Evolutionary conservation across 164 flowering plant species (phyloP), one percentile per base, ranked within the genome.

Genomic region (Hamamelis virginiana): DNA sequence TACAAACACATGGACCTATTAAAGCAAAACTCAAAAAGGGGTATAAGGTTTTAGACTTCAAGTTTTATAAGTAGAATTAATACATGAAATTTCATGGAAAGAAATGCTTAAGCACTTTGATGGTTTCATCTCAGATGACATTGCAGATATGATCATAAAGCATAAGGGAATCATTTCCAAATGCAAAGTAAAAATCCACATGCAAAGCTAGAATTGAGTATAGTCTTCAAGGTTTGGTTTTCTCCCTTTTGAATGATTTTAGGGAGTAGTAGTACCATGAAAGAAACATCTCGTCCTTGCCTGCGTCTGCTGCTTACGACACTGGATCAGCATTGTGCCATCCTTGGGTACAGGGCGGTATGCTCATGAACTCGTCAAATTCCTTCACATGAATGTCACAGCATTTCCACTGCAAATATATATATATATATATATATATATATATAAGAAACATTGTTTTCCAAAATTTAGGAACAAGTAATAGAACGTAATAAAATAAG

Each of bases 301-400:
- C 44, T 18, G 45, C 33, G 28, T 43, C 69, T 46, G 13, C 51
- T 51, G 58, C 43, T 78, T 66, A 90, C 2, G 83, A 72, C 19
- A 46, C 70, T 57, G 91, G 83, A 76, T 91, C 85, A 5, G 97
- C 88, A 80, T 78, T 85, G 78, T 95, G 98, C 99, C 99, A 95
- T 64, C 99, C 99, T 75, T 82, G 85, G 14, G 91, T 33, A 80
- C 99, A 95, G 1, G 99, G 98, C 21, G 97, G 90, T 73, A 95
- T 91, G 61, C 65, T 65, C 90, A 93, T 83, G 86, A 95, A 95
- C 79, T 95, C 99, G 3, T 95, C 97, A 44, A 95, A 95, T 75
- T 95, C 99, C 76, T 86, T 91, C 28, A 89, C 97, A 67, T 90
- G 96, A 66, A 89, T 67, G 67, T 91, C 89, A 46, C 99, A 92